Evolutionary conservation across 1,139 yeast species (phyloP).

Genomic region (Nadsonia starkeyi-henricii): DNA sequence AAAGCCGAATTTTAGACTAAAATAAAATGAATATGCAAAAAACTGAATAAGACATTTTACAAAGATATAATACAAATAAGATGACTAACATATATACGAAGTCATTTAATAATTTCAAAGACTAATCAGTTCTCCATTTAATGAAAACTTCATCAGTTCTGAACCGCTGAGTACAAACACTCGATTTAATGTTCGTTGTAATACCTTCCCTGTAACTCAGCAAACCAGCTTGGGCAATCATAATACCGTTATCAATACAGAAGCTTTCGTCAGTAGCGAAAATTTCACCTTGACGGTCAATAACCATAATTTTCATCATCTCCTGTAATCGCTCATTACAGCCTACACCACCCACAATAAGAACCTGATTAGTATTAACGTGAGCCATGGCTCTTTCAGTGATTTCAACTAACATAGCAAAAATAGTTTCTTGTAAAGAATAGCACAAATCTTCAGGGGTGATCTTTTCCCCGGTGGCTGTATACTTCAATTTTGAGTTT

Average conservation of each 20-base stretch:
- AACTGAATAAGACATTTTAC: conserved; percentile 3
- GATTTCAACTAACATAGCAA: conserved; percentile 93
- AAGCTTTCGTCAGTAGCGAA: conserved; percentile 94
- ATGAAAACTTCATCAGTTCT: conserved; percentile 88
- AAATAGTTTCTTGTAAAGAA: conserved; percentile 81
- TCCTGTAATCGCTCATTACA: conserved; percentile 81
- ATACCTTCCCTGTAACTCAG: conserved; percentile 76
- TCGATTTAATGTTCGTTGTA: conserved; percentile 40
- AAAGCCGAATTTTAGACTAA: neutral
- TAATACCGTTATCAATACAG: conserved; percentile 93
- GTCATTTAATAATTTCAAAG: neutral
- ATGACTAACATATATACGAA: neutral
- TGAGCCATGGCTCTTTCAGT: conserved; percentile 99
- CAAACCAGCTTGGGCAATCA: conserved; percentile 98
- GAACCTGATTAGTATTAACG: conserved; percentile 75
- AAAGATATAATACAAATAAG: neutral
- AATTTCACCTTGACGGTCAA: conserved; percentile 73
- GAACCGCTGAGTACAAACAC: conserved; percentile 86
- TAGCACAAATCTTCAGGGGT: conserved; percentile 84
- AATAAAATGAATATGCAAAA: neutral
- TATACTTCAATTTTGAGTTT: conserved; percentile 37
- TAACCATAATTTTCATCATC: conserved; percentile 92
- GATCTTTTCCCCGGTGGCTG: conserved; percentile 31
- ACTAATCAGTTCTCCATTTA: conserved; percentile 39
- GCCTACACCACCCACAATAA: conserved; percentile 97